phyloP scores from a whole-genome alignment of 164 flowering plant species.

The Berberis vulgaris region DNA sequence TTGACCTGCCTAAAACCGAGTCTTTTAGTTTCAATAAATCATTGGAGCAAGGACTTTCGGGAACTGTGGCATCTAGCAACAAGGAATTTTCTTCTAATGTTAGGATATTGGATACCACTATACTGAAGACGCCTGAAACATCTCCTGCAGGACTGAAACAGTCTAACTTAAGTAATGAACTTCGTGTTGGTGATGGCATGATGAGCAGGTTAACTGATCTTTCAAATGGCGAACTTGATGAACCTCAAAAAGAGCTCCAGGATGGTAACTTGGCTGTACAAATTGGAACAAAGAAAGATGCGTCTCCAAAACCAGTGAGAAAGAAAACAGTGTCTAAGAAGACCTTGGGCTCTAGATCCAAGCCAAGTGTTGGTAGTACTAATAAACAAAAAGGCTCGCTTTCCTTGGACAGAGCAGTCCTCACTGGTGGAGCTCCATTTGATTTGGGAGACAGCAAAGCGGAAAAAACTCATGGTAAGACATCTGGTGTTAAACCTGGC shows the following conservation, averaged over 20 bases:
- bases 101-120: not conserved
- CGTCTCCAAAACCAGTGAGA: slow-evolving; percentile 18
- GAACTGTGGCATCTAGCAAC: slow-evolving; percentile 9
- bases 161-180: slow-evolving; percentile 1
- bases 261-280: not conserved
- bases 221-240: not conserved
- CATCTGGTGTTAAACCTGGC: slow-evolving; percentile 7
- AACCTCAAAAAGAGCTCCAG: too few relatives aligned
- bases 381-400: slow-evolving; percentile 33
- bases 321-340: slow-evolving; percentile 33
- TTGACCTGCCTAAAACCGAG: slow-evolving; percentile 4
- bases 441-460: slow-evolving; percentile 9
- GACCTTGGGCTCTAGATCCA: slow-evolving; percentile 39
- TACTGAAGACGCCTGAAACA: slow-evolving; percentile 10
- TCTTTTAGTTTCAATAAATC: slow-evolving; percentile 11
- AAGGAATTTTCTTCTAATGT: slow-evolving; percentile 5
- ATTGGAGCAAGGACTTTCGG: slow-evolving; percentile 9
- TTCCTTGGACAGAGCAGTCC: slow-evolving; percentile 12
- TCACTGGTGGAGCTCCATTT: slow-evolving; percentile 12
- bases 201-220: not conserved
- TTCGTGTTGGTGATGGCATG: not conserved
- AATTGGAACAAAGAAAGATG: slow-evolving; percentile 15
- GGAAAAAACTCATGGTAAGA: slow-evolving; percentile 8
- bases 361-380: slow-evolving; percentile 13
- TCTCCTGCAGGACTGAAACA: slow-evolving; percentile 7